Conservation (phyloP, 73 alveolate genomes). For the Symbiodinium natans region DNA sequence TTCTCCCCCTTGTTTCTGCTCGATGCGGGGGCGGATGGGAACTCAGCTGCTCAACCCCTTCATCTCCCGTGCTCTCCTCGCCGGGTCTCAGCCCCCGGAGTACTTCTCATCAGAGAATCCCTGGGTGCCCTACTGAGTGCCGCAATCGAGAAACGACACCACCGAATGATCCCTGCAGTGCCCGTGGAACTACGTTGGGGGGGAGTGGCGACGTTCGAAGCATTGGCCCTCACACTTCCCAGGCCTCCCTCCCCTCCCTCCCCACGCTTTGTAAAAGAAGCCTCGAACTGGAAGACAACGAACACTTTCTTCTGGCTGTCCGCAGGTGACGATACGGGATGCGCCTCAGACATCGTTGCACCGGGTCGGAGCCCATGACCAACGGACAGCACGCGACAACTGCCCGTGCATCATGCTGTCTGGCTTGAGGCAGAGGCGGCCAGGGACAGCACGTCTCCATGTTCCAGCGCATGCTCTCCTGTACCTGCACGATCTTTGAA, state of each 20-base stretch:
- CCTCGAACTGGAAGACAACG: slow-evolving; percentile 88
- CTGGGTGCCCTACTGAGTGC: too few relatives aligned
- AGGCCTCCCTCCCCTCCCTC: not conserved
- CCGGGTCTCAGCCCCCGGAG: too few relatives aligned
- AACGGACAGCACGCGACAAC: not conserved
- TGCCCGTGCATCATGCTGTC: not conserved
- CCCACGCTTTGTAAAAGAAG: not conserved
- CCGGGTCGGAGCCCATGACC: too few relatives aligned
- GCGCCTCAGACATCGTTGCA: not conserved
- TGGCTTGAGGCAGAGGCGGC: slow-evolving; percentile 20
- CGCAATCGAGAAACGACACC: too few relatives aligned
- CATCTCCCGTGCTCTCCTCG: too few relatives aligned
- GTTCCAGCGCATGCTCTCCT: slow-evolving; percentile 67
- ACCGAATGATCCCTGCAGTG: too few relatives aligned
- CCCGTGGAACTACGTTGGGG: too few relatives aligned
- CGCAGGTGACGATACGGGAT: not conserved
- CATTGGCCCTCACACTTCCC: not conserved
- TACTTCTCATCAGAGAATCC: too few relatives aligned
- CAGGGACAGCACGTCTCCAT: slow-evolving; percentile 74
- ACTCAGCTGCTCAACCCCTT: too few relatives aligned
- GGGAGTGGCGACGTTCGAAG: not conserved
- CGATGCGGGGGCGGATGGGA: too few relatives aligned
- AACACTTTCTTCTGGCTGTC: slow-evolving; percentile 21
- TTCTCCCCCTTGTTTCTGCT: too few relatives aligned
- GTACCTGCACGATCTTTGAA: slow-evolving; percentile 14